A percentile compares a stretch with the other conserved stretches of the same genome.
Conservation (phyloP, 768 basidiomycete genomes). For the Chalciporus chontae region DNA sequence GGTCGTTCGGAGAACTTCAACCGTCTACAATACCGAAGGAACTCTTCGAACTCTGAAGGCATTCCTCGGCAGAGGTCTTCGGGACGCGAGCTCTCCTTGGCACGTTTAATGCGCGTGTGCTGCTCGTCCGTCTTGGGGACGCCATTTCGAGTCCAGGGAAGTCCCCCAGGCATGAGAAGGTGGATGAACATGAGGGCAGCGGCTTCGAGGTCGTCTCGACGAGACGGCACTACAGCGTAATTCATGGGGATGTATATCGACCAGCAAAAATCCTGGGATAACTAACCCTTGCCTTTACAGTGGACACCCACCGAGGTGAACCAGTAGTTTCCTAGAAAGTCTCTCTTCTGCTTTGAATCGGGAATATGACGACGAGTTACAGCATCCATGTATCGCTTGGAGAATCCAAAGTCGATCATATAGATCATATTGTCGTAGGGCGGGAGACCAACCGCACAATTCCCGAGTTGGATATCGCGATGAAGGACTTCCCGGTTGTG, state of each 20-base stretch:
- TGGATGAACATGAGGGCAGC: constrained; percentile 78
- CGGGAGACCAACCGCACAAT: constrained; percentile 61
- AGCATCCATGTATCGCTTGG: constrained; percentile 71
- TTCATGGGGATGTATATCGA: constrained; percentile 20
- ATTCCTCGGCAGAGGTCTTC: constrained; percentile 68
- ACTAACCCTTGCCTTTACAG: constrained; percentile 67
- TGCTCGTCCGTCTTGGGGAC: constrained; percentile 66
- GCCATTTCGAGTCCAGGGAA: constrained; percentile 79
- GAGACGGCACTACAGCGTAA: constrained; percentile 57
- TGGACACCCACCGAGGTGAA: constrained; percentile 78
- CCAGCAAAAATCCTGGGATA: constrained; percentile 8
- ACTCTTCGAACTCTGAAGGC: constrained; percentile 72
- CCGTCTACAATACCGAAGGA: constrained; percentile 66
- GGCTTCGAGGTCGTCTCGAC: constrained; percentile 78
- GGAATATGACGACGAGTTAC: constrained; percentile 65
- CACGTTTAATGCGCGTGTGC: constrained; percentile 60
- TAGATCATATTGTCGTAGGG: constrained; percentile 62
- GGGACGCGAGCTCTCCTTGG: constrained; percentile 56
- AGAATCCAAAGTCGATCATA: constrained; percentile 87
- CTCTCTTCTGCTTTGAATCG: constrained; percentile 61
- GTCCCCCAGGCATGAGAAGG: constrained; percentile 69
- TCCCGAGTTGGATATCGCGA: constrained; percentile 77
- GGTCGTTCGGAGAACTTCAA: constrained; percentile 67
- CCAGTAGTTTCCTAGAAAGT: constrained; percentile 85
- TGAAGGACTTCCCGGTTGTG: constrained; percentile 70